Percentiles rank a stretch among this genome's conserved stretches.
These are phyloP conservation scores for Fraxinus dipetala DNA, from an alignment of 305 asterid species.

Conservation along the genomic window DNA sequence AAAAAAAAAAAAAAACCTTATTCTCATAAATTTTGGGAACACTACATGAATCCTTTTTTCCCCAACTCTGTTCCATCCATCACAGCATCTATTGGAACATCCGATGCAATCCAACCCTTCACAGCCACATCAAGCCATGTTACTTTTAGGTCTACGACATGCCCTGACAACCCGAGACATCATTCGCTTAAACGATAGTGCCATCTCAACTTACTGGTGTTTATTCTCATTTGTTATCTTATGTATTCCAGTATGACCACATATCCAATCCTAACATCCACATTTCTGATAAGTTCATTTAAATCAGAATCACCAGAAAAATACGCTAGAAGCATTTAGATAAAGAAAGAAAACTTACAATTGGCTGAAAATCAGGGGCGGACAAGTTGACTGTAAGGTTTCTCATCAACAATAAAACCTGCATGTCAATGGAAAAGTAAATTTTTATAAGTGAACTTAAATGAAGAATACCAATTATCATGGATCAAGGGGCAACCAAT, in stretches of 20 bases:
- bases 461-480: background rate
- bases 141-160: background rate
- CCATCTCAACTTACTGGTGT: background rate
- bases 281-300: background rate
- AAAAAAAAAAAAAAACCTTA: background rate
- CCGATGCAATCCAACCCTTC: background rate
- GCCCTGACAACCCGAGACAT: background rate
- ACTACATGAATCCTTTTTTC: background rate
- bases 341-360: slow-evolving; percentile 50
- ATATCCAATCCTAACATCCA: background rate
- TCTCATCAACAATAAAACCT: slow-evolving; percentile 84
- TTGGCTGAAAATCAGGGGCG: slow-evolving; percentile 76
- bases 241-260: background rate
- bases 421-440: slow-evolving; percentile 33
- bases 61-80: background rate
- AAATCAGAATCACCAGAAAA: slow-evolving; percentile 4
- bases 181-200: background rate
- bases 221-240: background rate
- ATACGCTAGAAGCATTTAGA: background rate
- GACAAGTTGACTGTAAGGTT: slow-evolving; percentile 84
- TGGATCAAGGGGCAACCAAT: background rate
- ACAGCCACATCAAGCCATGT: background rate
- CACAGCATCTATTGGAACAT: background rate
- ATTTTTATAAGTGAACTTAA: background rate
- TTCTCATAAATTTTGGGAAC: background rate